Base-by-base conservation (phyloP, 148 eudicot genomes). In the Tetragonia tetragonoides region DNA sequence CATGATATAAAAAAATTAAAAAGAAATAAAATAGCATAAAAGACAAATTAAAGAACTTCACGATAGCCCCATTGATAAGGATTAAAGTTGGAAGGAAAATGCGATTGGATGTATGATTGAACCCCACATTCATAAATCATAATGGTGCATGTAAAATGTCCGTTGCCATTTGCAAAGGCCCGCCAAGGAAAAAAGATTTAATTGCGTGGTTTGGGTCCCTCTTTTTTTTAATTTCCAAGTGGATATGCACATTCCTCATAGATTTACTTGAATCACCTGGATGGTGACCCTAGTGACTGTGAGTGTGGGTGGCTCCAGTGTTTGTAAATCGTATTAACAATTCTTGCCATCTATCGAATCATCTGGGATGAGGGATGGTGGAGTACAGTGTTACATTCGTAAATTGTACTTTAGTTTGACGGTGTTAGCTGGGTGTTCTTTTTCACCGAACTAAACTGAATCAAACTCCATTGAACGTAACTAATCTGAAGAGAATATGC, bases 201-300 rank as follows among this genome's bases (percentile, higher is more conserved):
- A 24, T 4, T 46, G 24, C 3, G 10, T 42, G 44, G 62, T 28
- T 42, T 68, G 54, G 51, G 14, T 57, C 23, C 21, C 75, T 37
- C 63, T 66, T 21, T 61, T 21, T 61, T 20, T 14, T 67, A 23
- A 76, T 82, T 73, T 70, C 76, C 73, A 67, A 51, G 81, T 70
- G 81, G 81, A 81, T 79, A 71, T 56, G 59, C 77, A 73, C 42
- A 66, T 24, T 72, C 39, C 80, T 64, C 72, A 75, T 23, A 85
- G 82, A 87, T 82, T 73, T 76, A 42, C 72, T 88, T 76, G 83
- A 88, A 88, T 84, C 88, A 81, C 87, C 90, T 82, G 86, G 83
- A 86, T 84, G 79, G 65, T 44, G 85, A 87, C 85, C 79, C 69
- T 68, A 24, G 49, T 78, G 70, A 53, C n/a, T 5, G 28, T 5